phyloP scores from a whole-genome alignment of 2,329 filamentous ascomycete species.

The Huntiella moniliformis region DNA sequence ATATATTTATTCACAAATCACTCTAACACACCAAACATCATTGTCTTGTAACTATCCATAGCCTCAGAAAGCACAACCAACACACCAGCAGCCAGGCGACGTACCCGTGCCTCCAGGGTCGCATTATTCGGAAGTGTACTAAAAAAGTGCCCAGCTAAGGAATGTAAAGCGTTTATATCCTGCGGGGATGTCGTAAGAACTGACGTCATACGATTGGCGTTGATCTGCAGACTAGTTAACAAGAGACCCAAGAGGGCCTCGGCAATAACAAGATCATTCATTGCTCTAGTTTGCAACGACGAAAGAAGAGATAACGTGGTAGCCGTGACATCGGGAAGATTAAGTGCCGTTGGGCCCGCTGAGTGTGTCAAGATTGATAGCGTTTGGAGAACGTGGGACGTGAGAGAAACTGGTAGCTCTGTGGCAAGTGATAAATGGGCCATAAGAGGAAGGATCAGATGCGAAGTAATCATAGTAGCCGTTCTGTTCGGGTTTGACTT shows the following conservation, averaged over 20 bases:
- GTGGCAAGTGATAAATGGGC: slow-evolving; percentile 57
- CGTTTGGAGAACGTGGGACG: slow-evolving; percentile 70
- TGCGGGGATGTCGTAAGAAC: no score
- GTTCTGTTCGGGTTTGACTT: slow-evolving; percentile 57
- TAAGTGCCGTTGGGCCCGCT: slow-evolving; percentile 58
- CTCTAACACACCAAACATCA: slow-evolving; percentile 49
- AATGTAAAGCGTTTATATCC: no score
- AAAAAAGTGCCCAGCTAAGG: no score
- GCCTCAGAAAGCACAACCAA: slow-evolving; percentile 63
- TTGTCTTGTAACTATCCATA: slow-evolving; percentile 60
- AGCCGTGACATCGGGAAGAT: slow-evolving; percentile 59
- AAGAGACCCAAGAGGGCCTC: slow-evolving; percentile 63
- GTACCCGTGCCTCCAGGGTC: slow-evolving; percentile 58
- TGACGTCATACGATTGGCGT: slow-evolving; percentile 45
- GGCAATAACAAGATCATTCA: slow-evolving; percentile 46
- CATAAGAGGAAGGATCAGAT: slow-evolving; percentile 75
- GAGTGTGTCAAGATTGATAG: slow-evolving; percentile 68
- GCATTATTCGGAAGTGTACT: slow-evolving; percentile 14
- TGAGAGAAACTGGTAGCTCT: slow-evolving; percentile 26
- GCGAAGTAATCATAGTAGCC: slow-evolving; percentile 51
- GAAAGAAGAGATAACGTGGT: slow-evolving; percentile 77
- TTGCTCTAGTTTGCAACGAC: slow-evolving; percentile 38
- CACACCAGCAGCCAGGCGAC: slow-evolving; percentile 59
- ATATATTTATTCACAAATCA: no score
- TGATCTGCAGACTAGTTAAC: slow-evolving; percentile 65